These are phyloP conservation scores for Oryza coarctata DNA, from an alignment of 176 grass and related monocot genomes.

Conservation along the genomic window DNA sequence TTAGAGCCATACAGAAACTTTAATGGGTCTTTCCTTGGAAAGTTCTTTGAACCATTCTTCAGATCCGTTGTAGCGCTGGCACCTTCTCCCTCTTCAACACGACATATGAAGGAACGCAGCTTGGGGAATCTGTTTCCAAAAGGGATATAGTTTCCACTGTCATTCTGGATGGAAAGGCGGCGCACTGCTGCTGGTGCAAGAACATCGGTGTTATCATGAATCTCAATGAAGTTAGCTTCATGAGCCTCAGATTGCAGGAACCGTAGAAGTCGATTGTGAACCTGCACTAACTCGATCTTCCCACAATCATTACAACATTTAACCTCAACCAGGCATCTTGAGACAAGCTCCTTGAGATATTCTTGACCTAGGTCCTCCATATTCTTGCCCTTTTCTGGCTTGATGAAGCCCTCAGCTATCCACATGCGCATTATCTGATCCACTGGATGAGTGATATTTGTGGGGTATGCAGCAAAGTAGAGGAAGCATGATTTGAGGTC, in stretches of 20 bases:
- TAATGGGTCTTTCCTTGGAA: neutral
- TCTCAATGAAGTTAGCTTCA: constrained; percentile 21
- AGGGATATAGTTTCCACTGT: neutral
- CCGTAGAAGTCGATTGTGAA: neutral
- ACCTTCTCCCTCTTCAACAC: neutral
- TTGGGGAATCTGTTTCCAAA: constrained; percentile 8
- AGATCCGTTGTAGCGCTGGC: no score
- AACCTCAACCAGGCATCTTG: constrained; percentile 10
- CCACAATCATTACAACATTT: neutral
- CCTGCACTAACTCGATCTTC: neutral
- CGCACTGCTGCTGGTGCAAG: neutral
- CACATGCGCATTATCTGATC: neutral
- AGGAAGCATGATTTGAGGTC: constrained; percentile 29
- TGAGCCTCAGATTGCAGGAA: constrained; percentile 1
- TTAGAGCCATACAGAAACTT: constrained; percentile 26
- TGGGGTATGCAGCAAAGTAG: neutral
- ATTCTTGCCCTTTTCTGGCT: neutral
- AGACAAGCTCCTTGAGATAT: constrained; percentile 12
- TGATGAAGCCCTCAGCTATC: constrained; percentile 28
- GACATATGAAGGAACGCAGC: constrained; percentile 21
- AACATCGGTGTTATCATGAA: neutral
- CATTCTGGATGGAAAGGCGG: neutral
- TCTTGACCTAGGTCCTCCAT: constrained; percentile 14
- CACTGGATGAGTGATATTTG: neutral
- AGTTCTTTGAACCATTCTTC: no score